Evolutionary conservation across 768 basidiomycete genomes (phyloP).

Genomic region (Mycena maculata): DNA sequence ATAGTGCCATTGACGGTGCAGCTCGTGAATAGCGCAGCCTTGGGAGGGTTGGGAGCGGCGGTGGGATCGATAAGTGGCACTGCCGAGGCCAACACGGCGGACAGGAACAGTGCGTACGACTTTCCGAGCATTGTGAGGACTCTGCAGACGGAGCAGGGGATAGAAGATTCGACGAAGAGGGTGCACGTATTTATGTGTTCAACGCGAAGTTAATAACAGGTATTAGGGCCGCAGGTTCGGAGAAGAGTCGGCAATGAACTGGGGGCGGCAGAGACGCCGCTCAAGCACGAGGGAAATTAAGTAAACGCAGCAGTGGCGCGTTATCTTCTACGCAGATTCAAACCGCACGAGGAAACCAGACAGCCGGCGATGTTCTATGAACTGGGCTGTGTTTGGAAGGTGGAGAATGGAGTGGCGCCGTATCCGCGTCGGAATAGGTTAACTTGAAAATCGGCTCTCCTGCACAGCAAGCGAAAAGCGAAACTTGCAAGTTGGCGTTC

Average conservation of each 20-base stretch:
- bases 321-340: background rate
- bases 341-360: background rate
- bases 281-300: background rate
- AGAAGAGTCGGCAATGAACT: conserved; percentile 7
- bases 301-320: background rate
- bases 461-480: no score
- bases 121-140: background rate
- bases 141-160: background rate
- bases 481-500: no score
- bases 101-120: background rate
- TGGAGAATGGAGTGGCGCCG: background rate
- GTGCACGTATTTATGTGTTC: conserved; percentile 1
- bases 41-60: no score
- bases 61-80: background rate
- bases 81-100: background rate
- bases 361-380: background rate
- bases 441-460: no score
- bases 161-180: background rate
- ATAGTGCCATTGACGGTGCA: conserved; percentile 20
- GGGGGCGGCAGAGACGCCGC: background rate
- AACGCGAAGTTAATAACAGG: background rate
- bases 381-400: background rate
- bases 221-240: background rate
- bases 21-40: background rate
- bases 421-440: background rate